phyloP scores from a whole-genome alignment of 2,329 filamentous ascomycete species.

The Xylariaceae sp. region DNA sequence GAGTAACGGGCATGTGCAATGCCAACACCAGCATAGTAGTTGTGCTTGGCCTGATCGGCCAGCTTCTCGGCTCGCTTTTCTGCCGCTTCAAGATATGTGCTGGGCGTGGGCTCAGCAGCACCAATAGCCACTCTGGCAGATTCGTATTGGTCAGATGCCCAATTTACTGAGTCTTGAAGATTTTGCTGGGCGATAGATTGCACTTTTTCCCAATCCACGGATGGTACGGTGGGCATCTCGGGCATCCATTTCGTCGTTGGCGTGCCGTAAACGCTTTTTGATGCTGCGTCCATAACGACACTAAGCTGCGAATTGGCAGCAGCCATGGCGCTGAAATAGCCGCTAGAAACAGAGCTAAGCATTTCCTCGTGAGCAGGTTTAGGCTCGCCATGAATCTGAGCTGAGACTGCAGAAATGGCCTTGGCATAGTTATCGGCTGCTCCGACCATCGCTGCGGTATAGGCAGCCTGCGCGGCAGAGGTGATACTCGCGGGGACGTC shows the following conservation, averaged over 20 bases:
- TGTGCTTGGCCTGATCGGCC: conserved; percentile 57
- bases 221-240: conserved; percentile 34
- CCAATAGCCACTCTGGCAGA: conserved; percentile 64
- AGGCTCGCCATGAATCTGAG: conserved; percentile 63
- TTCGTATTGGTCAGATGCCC: conserved; percentile 68
- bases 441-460: conserved; percentile 59
- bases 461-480: conserved; percentile 51
- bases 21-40: conserved; percentile 76
- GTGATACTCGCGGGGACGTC: conserved; percentile 37
- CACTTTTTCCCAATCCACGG: conserved; percentile 45
- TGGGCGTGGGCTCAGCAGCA: conserved; percentile 57
- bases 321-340: conserved; percentile 62
- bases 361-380: conserved; percentile 67
- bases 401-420: conserved; percentile 64
- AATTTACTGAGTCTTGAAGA: conserved; percentile 65
- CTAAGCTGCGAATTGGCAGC: conserved; percentile 58
- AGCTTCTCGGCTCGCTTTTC: conserved; percentile 50
- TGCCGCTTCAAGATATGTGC: conserved; percentile 36
- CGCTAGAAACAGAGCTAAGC: conserved; percentile 63
- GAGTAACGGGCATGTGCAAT: conserved; percentile 75
- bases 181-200: conserved; percentile 66
- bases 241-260: conserved; percentile 39
- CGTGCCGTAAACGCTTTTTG: conserved; percentile 45
- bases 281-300: conserved; percentile 51
- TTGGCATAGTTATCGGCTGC: conserved; percentile 67